Conservation (phyloP, 2,329 filamentous ascomycete genomes). For the Epichloe amarillans region DNA sequence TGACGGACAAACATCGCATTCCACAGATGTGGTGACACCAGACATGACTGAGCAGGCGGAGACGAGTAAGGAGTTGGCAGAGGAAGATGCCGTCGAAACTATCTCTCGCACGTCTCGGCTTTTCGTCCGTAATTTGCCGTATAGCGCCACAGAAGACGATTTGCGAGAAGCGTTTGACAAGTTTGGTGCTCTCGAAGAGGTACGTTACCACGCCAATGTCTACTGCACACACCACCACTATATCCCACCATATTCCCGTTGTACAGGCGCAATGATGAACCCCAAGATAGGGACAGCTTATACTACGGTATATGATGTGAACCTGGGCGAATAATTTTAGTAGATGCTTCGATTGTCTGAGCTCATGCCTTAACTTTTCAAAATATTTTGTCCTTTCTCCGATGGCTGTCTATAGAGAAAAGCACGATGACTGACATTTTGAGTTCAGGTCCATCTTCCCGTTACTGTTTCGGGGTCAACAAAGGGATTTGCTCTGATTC, state of each 20-base stretch:
- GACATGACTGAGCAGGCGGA: constrained; percentile 16
- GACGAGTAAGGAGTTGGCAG: constrained; percentile 17
- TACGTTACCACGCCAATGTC: constrained; percentile 36
- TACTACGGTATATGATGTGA: constrained; percentile 84
- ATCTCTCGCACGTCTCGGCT: constrained; percentile 64
- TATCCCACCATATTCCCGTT: background rate
- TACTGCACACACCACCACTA: background rate
- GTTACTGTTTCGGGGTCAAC: constrained; percentile 57
- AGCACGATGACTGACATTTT: constrained; percentile 14
- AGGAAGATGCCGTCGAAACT: constrained; percentile 32
- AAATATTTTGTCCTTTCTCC: background rate
- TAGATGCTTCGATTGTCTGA: constrained; percentile 97
- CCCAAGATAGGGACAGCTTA: constrained; percentile 99
- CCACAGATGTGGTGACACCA: constrained; percentile 13
- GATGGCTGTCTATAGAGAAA: background rate
- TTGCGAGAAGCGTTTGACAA: constrained; percentile 56
- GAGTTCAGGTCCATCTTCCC: constrained; percentile 68
- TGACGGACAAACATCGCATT: constrained; percentile 12
- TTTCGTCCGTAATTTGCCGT: constrained; percentile 82
- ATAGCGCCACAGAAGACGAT: constrained; percentile 64
- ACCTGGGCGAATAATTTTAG: constrained; percentile 94
- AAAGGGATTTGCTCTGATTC: constrained; percentile 85
- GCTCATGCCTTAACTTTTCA: constrained; percentile 15
- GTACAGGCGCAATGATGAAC: constrained; percentile 65
- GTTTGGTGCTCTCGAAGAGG: constrained; percentile 75